A percentile compares a stretch with the other conserved stretches of the same genome.
Evolutionary conservation across 306 rosid species (phyloP).

Genomic region (Inga leiocalycina): DNA sequence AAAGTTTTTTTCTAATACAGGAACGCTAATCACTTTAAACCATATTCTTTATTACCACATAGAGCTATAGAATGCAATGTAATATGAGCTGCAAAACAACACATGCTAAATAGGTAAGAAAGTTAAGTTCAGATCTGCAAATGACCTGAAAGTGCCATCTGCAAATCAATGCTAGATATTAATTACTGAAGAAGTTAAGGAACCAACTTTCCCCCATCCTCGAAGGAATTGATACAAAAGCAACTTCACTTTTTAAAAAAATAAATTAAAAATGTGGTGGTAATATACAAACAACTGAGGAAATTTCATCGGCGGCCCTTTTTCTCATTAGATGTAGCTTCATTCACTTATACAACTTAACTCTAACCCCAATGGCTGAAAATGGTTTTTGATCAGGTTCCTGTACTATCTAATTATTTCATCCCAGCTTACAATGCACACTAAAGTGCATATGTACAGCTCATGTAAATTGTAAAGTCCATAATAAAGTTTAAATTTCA

Average conservation of each 20-base stretch:
- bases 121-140: neutral
- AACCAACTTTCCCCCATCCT: neutral
- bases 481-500: conserved; percentile 17
- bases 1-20: neutral
- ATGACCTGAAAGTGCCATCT: neutral
- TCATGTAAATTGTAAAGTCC: neutral
- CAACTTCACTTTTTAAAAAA: neutral
- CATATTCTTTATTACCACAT: neutral
- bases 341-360: neutral
- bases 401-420: neutral
- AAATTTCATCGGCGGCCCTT: neutral
- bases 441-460: neutral
- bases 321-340: neutral
- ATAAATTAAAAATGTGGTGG: neutral
- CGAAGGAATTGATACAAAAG: neutral
- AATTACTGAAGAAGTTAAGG: neutral
- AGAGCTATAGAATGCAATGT: neutral
- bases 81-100: neutral
- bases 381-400: neutral
- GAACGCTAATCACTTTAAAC: neutral
- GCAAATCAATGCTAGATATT: neutral
- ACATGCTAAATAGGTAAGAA: neutral
- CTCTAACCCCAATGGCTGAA: neutral
- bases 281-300: neutral
- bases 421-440: neutral